A percentile compares a stretch with the other conserved stretches of the same genome.
Evolutionary conservation across 2,329 filamentous ascomycete genomes (phyloP).

Genomic region (Arthrobotrys sinensis): DNA sequence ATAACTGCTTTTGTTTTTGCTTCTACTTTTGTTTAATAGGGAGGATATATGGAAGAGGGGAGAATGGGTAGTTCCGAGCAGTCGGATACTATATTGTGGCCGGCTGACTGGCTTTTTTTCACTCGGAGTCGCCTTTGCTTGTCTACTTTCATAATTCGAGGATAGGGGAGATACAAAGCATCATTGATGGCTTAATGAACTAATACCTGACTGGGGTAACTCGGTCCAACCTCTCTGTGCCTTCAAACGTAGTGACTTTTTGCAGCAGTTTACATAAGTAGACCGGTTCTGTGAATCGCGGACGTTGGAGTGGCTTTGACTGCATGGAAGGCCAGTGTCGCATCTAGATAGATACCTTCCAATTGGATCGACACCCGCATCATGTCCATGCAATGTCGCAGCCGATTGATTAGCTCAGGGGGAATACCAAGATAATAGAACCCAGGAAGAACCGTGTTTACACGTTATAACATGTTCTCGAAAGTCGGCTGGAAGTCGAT

Average conservation of each 20-base stretch:
- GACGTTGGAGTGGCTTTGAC: neutral
- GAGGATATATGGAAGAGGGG: slow-evolving; percentile 11
- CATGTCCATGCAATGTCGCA: neutral
- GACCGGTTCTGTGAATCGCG: neutral
- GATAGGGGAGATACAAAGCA: slow-evolving; percentile 22
- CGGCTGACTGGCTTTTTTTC: neutral
- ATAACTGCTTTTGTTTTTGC: slow-evolving; percentile 3
- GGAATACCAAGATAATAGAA: neutral
- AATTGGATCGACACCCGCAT: neutral
- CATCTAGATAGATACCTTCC: neutral
- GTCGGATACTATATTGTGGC: neutral
- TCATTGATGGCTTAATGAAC: slow-evolving; percentile 30
- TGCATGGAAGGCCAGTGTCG: neutral
- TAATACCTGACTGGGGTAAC: neutral
- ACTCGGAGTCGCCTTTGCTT: neutral
- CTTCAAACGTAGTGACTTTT: neutral
- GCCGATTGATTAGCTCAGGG: slow-evolving; percentile 8
- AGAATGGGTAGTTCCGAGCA: neutral
- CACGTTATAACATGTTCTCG: slow-evolving; percentile 9
- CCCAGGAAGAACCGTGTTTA: neutral
- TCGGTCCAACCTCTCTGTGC: neutral
- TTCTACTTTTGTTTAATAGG: slow-evolving; percentile 7
- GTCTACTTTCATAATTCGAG: slow-evolving; percentile 2
- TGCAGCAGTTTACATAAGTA: neutral
- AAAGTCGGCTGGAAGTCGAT: slow-evolving; percentile 21